Evolutionary conservation across 306 rosid genomes (phyloP), one percentile per base, ranked within the genome.

Genomic region (Alnus glutinosa): DNA sequence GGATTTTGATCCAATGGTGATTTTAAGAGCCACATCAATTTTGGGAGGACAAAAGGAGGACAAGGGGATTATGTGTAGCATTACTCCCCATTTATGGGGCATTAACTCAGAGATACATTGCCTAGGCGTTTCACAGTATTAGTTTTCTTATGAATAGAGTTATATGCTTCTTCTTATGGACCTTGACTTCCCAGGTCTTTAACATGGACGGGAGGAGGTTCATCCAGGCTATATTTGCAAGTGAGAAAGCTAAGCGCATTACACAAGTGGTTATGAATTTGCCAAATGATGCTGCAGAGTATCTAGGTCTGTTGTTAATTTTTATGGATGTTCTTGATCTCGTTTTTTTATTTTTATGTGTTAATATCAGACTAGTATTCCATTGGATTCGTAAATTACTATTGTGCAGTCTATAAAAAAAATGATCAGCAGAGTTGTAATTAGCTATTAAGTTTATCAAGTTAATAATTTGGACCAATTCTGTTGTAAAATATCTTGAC

Each of bases 201-300:
- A 95, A 93, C 86, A 93, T 93, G 98, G 99, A 93, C 39, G 99
- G 94, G 79, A 92, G 99, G 88, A 92, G 99, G 83, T 93, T 95
- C 93, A 93, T 95, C 67, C 73, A 68, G 62, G 91, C 99, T 57
- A 83, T 92, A 87, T 92, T 75, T 89, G 74, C 88, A 76, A 90
- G 96, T 84, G 93, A 91, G 74, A 85, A 90, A 84, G 95, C 98
- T 69, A 82, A 75, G 54, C 84, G 92, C 74, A 88, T 95, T 68
- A 91, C 99, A 36, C 97, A 95, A 82, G 94, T 95, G 75, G 94
- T 95, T 59, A 93, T 95, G 99, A 95, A 95, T 86, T 90, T 95
- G 88, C 99, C 99, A 9, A 91, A 89, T 71, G 96, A 92, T 55
- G 99, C 96, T 78, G 87, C 90, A 37, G 97, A 91, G 69, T 92